phyloP scores from a whole-genome alignment of 345 rosid species.

The Corchorus olitorius region DNA sequence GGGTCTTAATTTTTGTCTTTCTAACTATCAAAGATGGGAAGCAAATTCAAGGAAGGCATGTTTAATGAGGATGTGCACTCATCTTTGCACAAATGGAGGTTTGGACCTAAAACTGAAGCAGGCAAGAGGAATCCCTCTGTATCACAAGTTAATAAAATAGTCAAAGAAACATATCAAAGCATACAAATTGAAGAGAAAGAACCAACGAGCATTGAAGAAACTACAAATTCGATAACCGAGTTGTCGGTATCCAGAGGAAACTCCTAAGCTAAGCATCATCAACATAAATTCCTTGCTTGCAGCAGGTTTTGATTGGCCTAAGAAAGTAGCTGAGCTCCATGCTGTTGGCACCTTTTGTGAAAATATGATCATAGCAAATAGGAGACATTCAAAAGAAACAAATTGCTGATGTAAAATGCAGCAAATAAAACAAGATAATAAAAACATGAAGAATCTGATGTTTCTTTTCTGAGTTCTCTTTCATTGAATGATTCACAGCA shows the following conservation, averaged over 20 bases:
- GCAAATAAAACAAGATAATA: too few species aligned
- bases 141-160: constrained; percentile 13
- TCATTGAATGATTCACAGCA: too few species aligned
- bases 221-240: constrained; percentile 11
- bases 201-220: constrained; percentile 20
- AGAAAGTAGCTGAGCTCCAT: too few species aligned
- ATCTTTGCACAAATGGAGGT: constrained; percentile 34
- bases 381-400: too few species aligned
- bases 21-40: constrained; percentile 60
- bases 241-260: not conserved
- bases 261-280: not conserved
- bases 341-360: too few species aligned
- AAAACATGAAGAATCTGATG: too few species aligned
- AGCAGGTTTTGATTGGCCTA: too few species aligned
- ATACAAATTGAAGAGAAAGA: constrained; percentile 21
- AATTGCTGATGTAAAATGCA: too few species aligned
- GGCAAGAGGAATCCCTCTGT: not conserved
- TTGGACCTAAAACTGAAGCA: constrained; percentile 22
- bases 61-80: constrained; percentile 34
- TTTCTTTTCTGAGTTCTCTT: too few species aligned
- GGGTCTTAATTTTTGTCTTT: not conserved
- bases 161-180: constrained; percentile 18
- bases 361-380: too few species aligned
- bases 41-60: constrained; percentile 53
- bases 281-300: not conserved